Conservation (phyloP, 2,329 filamentous ascomycete species). For the Colletotrichum siamense region DNA sequence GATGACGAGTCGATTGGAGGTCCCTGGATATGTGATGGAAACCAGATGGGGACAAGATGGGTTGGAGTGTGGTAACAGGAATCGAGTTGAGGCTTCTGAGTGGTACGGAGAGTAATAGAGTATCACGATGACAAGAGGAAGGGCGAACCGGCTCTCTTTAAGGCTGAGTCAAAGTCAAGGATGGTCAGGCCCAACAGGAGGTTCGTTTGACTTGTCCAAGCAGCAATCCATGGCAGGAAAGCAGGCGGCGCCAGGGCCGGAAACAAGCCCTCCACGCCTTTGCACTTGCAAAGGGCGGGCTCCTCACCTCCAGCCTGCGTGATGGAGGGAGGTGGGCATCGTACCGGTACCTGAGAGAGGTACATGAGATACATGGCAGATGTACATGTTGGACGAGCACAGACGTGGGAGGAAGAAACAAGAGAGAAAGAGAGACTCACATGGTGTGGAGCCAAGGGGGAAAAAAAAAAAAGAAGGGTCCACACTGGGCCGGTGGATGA, state of each 20-base stretch:
- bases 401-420: neutral
- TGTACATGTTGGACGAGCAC: neutral
- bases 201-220: neutral
- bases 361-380: constrained; percentile 2
- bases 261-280: constrained; percentile 7
- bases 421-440: neutral
- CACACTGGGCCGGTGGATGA: neutral
- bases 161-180: constrained; percentile 10
- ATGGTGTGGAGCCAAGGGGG: neutral
- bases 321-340: constrained; percentile 9
- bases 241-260: constrained; percentile 2
- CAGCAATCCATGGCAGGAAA: constrained; percentile 1
- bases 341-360: constrained; percentile 21
- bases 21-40: constrained; percentile 1
- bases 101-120: neutral
- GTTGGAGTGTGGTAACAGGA: neutral
- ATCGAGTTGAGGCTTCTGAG: neutral
- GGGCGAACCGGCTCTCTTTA: constrained; percentile 16
- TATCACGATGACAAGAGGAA: neutral
- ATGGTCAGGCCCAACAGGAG: constrained; percentile 2
- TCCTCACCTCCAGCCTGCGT: constrained; percentile 1
- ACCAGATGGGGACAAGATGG: neutral
- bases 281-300: constrained; percentile 14
- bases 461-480: neutral
- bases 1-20: neutral